These are phyloP conservation scores for Uncinocarpus reesii DNA, from an alignment of 2,329 filamentous ascomycete species.

Conservation along the genomic window DNA sequence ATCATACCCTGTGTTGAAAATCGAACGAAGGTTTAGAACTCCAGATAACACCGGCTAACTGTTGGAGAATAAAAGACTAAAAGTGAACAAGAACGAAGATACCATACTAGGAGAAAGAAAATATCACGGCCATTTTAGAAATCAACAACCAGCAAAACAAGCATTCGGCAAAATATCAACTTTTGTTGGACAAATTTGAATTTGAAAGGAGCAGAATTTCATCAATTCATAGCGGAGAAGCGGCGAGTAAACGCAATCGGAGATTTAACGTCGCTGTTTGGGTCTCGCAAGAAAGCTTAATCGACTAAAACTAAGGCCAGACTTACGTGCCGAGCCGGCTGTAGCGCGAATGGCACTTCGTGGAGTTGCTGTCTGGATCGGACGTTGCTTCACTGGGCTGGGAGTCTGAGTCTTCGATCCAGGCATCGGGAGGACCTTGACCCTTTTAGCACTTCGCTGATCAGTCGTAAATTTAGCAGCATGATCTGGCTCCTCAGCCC, in stretches of 20 bases:
- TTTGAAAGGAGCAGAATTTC: background rate
- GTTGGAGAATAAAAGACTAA: background rate
- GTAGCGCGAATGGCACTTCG: conserved; percentile 25
- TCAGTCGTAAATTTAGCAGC: conserved; percentile 20
- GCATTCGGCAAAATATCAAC: background rate
- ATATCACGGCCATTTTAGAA: background rate
- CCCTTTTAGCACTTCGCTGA: conserved; percentile 28
- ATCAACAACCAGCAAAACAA: background rate
- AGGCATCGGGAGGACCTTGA: conserved; percentile 22
- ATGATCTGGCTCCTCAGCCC: conserved; percentile 28
- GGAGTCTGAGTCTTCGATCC: conserved; percentile 22
- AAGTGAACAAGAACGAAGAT: background rate
- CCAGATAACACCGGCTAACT: background rate
- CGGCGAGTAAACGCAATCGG: background rate
- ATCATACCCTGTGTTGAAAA: background rate
- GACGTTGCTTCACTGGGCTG: conserved; percentile 27
- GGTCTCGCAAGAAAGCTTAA: conserved; percentile 41
- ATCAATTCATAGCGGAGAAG: background rate
- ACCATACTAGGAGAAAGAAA: background rate
- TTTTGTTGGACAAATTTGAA: background rate
- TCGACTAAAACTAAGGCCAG: conserved; percentile 36
- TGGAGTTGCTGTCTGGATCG: conserved; percentile 21
- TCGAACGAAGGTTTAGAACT: background rate
- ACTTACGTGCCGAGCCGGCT: conserved; percentile 20
- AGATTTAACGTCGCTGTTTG: conserved; percentile 29